A percentile compares a stretch with the other conserved stretches of the same genome.
Conservation (phyloP, 805 yeast species). For the Barnettozyma salicaria region DNA sequence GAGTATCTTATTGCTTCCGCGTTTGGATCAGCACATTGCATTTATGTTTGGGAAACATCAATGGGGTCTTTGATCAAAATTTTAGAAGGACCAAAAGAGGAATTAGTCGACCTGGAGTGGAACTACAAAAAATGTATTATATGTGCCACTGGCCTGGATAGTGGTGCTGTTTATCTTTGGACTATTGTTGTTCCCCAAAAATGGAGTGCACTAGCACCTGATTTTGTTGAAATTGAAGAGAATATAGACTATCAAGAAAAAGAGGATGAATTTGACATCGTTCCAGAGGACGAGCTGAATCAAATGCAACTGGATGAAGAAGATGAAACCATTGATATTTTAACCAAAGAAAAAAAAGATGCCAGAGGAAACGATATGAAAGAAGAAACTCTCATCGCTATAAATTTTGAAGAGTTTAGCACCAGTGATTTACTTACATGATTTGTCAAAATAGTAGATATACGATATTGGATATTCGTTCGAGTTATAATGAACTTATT, state of each 20-base stretch:
- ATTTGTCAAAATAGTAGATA: too few species aligned
- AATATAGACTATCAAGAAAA: constrained; percentile 81
- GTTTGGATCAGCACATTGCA: constrained; percentile 80
- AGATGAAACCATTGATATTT: constrained; percentile 62
- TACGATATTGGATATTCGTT: too few species aligned
- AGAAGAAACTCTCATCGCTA: constrained; percentile 58
- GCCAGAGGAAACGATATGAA: constrained; percentile 63
- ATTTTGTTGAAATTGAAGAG: constrained; percentile 90
- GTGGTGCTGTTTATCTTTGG: constrained; percentile 82
- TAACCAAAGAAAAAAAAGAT: constrained; percentile 56
- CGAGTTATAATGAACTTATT: too few species aligned
- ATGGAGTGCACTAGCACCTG: constrained; percentile 97
- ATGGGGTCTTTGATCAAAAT: constrained; percentile 86
- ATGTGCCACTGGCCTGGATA: constrained; percentile 79
- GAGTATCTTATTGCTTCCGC: constrained; percentile 90
- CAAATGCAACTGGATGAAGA: constrained; percentile 58
- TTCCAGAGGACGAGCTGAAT: constrained; percentile 58
- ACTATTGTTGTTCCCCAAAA: constrained; percentile 76
- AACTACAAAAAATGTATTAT: constrained; percentile 67
- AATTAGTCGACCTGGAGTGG: constrained; percentile 83
- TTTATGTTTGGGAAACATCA: constrained; percentile 88
- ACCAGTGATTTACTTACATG: too few species aligned
- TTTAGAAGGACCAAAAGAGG: constrained; percentile 86
- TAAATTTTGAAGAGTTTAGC: constrained; percentile 30
- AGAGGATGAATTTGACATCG: constrained; percentile 88